These are phyloP conservation scores for Mycena epipterygia DNA, from an alignment of 768 basidiomycete genomes.

Conservation along the genomic window DNA sequence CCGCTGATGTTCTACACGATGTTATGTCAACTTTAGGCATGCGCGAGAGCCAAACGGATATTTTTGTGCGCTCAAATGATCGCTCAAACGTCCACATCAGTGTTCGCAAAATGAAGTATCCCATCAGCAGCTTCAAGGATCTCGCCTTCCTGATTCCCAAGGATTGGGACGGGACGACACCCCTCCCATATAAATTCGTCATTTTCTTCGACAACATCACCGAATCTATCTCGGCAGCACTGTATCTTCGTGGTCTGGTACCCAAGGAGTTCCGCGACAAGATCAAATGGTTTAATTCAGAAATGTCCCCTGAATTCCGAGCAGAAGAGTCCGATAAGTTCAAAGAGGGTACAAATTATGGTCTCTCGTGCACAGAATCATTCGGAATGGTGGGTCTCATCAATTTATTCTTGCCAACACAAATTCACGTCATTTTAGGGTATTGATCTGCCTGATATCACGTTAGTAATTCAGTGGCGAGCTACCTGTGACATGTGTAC, in stretches of 20 bases:
- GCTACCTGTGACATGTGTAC: slow-evolving; percentile 1
- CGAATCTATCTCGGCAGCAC: background rate
- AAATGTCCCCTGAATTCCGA: slow-evolving; percentile 5
- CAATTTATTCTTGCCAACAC: background rate
- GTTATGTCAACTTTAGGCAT: slow-evolving; percentile 10
- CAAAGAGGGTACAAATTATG: background rate
- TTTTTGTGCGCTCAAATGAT: slow-evolving; percentile 43
- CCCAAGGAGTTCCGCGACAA: background rate
- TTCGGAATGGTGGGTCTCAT: slow-evolving; percentile 2
- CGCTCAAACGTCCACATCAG: slow-evolving; percentile 26
- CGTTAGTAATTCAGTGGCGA: background rate
- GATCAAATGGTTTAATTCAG: slow-evolving; percentile 4
- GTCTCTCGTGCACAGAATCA: background rate
- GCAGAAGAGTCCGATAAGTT: background rate
- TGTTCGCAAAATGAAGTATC: slow-evolving; percentile 28
- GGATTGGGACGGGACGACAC: slow-evolving; percentile 11
- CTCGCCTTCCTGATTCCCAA: slow-evolving; percentile 42
- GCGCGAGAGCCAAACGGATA: slow-evolving; percentile 12
- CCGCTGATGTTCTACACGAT: slow-evolving; percentile 7
- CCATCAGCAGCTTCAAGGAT: slow-evolving; percentile 40
- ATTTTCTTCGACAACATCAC: background rate
- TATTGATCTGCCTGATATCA: slow-evolving; percentile 5
- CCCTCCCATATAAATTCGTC: slow-evolving; percentile 30
- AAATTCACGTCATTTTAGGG: background rate
- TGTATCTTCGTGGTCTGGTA: background rate